These are phyloP conservation scores for Didymella pomorum DNA, from an alignment of 2,329 filamentous ascomycete species.

Conservation along the genomic window DNA sequence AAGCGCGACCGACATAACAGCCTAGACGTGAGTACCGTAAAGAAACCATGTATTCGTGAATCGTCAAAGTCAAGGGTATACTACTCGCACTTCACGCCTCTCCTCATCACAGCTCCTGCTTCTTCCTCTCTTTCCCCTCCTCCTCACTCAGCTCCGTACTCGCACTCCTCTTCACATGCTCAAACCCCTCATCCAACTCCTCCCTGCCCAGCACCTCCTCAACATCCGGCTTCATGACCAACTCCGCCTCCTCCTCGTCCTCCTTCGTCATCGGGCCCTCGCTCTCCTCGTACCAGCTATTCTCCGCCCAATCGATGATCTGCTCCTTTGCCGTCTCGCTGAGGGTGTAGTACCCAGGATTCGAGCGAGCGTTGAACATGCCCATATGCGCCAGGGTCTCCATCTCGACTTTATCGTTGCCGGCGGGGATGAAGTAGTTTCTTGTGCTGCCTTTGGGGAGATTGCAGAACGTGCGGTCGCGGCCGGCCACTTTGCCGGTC, in stretches of 20 bases:
- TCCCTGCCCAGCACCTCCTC: slow-evolving; percentile 25
- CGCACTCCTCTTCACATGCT: slow-evolving; percentile 28
- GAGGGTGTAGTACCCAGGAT: slow-evolving; percentile 75
- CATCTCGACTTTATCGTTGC: slow-evolving; percentile 81
- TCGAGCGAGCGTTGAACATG: slow-evolving; percentile 77
- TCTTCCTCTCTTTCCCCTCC: slow-evolving; percentile 5
- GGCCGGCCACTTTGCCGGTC: slow-evolving; percentile 68
- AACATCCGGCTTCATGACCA: slow-evolving; percentile 36
- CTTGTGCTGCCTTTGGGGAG: slow-evolving; percentile 49
- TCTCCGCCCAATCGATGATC: slow-evolving; percentile 70
- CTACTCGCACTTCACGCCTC: not conserved
- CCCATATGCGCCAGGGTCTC: slow-evolving; percentile 83
- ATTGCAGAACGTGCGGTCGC: slow-evolving; percentile 87
- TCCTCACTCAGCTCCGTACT: slow-evolving; percentile 14
- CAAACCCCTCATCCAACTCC: slow-evolving; percentile 36
- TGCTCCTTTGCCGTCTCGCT: slow-evolving; percentile 70
- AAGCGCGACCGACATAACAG: too few species aligned
- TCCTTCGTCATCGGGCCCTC: slow-evolving; percentile 39
- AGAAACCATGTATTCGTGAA: not conserved
- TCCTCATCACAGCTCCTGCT: slow-evolving; percentile 9
- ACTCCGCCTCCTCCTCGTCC: slow-evolving; percentile 44
- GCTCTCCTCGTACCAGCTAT: slow-evolving; percentile 68
- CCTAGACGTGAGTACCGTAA: not conserved
- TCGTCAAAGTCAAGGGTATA: not conserved
- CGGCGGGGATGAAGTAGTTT: slow-evolving; percentile 49